phyloP scores from a whole-genome alignment of 2,329 filamentous ascomycete genomes.

The Colletotrichum sp. region DNA sequence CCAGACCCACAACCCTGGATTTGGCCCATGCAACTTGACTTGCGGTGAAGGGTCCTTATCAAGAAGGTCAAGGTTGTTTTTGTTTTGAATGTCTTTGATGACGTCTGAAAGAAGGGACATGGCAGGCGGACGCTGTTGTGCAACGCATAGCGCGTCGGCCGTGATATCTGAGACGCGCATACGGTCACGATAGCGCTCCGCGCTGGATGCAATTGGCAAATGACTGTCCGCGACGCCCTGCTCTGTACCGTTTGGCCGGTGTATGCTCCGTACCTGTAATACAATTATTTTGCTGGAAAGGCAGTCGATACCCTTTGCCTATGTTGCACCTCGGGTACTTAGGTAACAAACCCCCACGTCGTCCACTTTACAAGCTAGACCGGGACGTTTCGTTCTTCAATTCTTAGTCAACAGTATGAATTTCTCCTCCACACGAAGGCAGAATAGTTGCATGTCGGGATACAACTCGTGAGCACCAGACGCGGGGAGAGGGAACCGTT shows the following conservation, averaged over 20 bases:
- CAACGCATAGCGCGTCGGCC: not conserved
- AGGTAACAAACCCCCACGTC: not conserved
- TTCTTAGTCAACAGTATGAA: not conserved
- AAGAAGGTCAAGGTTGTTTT: not conserved
- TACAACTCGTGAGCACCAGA: not conserved
- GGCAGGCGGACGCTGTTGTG: not conserved
- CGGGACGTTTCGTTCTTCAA: not conserved
- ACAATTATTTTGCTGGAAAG: not conserved
- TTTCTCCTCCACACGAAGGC: not conserved
- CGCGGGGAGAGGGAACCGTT: not conserved
- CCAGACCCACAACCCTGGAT: not conserved
- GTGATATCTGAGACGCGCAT: not conserved
- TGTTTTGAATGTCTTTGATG: not conserved
- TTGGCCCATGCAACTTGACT: not conserved
- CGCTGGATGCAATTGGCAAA: not conserved
- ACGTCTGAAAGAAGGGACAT: not conserved
- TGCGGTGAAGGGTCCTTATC: not conserved
- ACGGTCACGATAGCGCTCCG: not conserved
- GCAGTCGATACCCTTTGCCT: not conserved
- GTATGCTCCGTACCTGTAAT: not conserved
- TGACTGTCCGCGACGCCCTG: not conserved
- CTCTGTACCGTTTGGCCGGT: not conserved
- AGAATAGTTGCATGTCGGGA: not conserved
- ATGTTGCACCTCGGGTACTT: not conserved
- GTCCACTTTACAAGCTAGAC: not conserved